These are phyloP conservation scores for Acephala macrosclerotiorum DNA, from an alignment of 2,329 filamentous ascomycete genomes.

Conservation along the genomic window DNA sequence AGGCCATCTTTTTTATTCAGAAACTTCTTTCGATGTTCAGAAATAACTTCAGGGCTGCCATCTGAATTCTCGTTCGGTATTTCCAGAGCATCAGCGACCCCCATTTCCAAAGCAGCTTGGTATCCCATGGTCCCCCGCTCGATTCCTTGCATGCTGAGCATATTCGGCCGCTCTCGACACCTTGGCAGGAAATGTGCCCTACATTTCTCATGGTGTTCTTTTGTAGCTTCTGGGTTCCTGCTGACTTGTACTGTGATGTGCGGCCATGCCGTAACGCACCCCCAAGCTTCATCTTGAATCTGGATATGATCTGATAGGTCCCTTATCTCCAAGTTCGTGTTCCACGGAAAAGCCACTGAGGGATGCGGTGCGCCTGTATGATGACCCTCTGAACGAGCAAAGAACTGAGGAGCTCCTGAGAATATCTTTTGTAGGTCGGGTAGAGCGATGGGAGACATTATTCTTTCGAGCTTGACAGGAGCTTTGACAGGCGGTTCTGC, in stretches of 20 bases:
- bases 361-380: slow-evolving; percentile 67
- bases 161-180: slow-evolving; percentile 60
- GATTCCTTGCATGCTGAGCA: slow-evolving; percentile 75
- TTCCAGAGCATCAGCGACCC: slow-evolving; percentile 66
- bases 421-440: slow-evolving; percentile 73
- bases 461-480: slow-evolving; percentile 59
- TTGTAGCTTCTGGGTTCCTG: slow-evolving; percentile 47
- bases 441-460: slow-evolving; percentile 65
- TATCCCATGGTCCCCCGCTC: slow-evolving; percentile 77
- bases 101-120: slow-evolving; percentile 70
- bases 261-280: slow-evolving; percentile 67
- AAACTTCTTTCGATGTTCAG: slow-evolving; percentile 37
- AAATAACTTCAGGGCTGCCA: slow-evolving; percentile 27
- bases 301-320: slow-evolving; percentile 71
- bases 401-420: slow-evolving; percentile 78
- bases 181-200: slow-evolving; percentile 40
- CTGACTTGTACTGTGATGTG: slow-evolving; percentile 62
- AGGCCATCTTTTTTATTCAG: slow-evolving; percentile 49
- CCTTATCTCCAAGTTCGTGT: slow-evolving; percentile 65
- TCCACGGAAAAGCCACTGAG: slow-evolving; percentile 72
- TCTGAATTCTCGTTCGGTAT: slow-evolving; percentile 27
- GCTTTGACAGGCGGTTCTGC: slow-evolving; percentile 47
- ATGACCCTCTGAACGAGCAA: slow-evolving; percentile 65
- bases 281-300: slow-evolving; percentile 70
- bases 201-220: slow-evolving; percentile 32